Conservation (phyloP, 2,329 filamentous ascomycete genomes). For the Sordariomycetes sp. region DNA sequence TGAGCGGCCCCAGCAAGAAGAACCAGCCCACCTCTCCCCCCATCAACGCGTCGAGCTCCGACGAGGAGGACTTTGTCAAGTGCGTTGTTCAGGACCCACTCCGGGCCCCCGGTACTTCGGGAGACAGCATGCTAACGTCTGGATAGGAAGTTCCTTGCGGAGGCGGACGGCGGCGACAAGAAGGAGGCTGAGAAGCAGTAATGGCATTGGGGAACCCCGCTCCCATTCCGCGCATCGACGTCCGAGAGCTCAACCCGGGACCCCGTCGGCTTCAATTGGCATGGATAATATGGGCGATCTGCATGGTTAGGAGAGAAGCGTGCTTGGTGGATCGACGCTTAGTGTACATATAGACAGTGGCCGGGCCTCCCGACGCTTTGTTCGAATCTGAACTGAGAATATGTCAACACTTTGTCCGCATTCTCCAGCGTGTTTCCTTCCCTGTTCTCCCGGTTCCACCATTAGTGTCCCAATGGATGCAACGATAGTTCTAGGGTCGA, state of each 20-base stretch:
- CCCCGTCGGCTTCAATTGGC: neutral
- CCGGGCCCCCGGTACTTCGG: neutral
- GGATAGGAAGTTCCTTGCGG: slow-evolving; percentile 5
- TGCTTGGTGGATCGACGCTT: neutral
- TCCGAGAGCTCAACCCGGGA: neutral
- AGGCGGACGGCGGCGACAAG: slow-evolving; percentile 1
- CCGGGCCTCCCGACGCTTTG: neutral
- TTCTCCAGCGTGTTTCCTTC: neutral
- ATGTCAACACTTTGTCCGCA: neutral
- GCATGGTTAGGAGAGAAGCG: neutral
- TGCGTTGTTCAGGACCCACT: slow-evolving; percentile 20
- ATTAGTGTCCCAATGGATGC: neutral
- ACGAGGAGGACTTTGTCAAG: slow-evolving; percentile 55
- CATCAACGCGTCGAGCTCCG: slow-evolving; percentile 47
- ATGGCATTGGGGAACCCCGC: neutral
- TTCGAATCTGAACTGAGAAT: slow-evolving; percentile 1
- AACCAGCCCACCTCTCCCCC: slow-evolving; percentile 31
- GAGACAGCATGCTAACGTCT: neutral
- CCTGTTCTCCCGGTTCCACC: neutral
- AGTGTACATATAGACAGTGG: slow-evolving; percentile 4
- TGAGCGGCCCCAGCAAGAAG: slow-evolving; percentile 28
- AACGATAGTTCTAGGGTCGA: neutral
- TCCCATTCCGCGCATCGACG: neutral
- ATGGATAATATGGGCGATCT: neutral
- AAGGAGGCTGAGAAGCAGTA: slow-evolving; percentile 6